phyloP scores from a whole-genome alignment of 768 basidiomycete genomes.

The Mycena latifolia region DNA sequence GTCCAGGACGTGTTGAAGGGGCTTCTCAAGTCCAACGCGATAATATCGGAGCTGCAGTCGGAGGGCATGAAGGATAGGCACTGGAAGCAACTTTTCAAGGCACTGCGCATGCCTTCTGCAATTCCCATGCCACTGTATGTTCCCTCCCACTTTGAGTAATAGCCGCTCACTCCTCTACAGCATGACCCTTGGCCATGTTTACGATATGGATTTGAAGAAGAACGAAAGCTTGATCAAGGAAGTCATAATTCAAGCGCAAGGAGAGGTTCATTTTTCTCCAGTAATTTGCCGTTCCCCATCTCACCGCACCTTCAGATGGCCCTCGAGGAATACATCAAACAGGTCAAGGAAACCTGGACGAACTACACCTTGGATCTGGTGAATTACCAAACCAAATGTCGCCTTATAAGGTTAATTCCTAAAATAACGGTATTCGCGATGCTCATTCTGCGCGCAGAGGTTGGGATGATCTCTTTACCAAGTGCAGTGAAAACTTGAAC shows the following conservation, averaged over 20 bases:
- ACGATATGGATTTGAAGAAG: slow-evolving; percentile 95
- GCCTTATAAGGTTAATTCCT: slow-evolving; percentile 79
- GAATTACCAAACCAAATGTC: slow-evolving; percentile 99
- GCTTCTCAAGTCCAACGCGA: slow-evolving; percentile 88
- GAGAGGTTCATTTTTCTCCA: slow-evolving; percentile 72
- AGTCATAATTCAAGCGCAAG: slow-evolving; percentile 96
- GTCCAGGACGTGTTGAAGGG: slow-evolving; percentile 92
- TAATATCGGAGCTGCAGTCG: slow-evolving; percentile 95
- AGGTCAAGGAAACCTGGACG: slow-evolving; percentile 98
- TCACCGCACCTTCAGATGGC: slow-evolving; percentile 78
- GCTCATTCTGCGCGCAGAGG: slow-evolving; percentile 63
- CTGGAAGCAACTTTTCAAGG: slow-evolving; percentile 98
- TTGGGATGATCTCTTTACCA: slow-evolving; percentile 97
- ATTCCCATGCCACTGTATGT: slow-evolving; percentile 82
- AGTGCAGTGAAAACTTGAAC: slow-evolving; percentile 97
- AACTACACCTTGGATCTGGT: slow-evolving; percentile 96
- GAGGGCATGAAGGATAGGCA: slow-evolving; percentile 98
- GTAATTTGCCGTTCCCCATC: slow-evolving; percentile 19
- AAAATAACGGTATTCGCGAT: slow-evolving; percentile 5
- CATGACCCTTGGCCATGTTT: slow-evolving; percentile 96
- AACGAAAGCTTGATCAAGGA: slow-evolving; percentile 95
- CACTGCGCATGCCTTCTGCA: slow-evolving; percentile 77
- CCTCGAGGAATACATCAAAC: slow-evolving; percentile 93
- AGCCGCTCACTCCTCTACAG: slow-evolving; percentile 50
- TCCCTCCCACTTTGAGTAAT: slow-evolving; percentile 8